These are phyloP conservation scores for Arthrobotrys sphaeroides DNA, from an alignment of 2,329 filamentous ascomycete species.

Conservation along the genomic window DNA sequence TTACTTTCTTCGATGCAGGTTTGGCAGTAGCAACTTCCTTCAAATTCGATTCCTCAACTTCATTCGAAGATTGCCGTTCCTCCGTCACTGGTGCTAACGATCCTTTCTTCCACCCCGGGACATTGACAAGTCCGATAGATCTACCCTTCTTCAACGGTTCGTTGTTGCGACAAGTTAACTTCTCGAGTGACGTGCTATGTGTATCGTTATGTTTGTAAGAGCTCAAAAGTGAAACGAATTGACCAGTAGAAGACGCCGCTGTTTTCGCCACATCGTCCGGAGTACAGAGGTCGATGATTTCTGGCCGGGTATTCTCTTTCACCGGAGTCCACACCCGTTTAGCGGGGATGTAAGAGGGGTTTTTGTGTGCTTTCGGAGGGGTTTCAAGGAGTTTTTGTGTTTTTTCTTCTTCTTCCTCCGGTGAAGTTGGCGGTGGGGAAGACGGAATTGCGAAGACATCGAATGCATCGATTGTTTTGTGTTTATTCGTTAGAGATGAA, in stretches of 20 bases:
- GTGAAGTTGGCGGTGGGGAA: slow-evolving; percentile 13
- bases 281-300: slow-evolving; percentile 44
- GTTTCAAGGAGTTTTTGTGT: slow-evolving; percentile 20
- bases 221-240: slow-evolving; percentile 21
- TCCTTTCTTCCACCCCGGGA: not conserved
- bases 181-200: not conserved
- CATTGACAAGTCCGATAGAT: slow-evolving; percentile 19
- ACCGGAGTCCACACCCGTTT: slow-evolving; percentile 43
- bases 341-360: slow-evolving; percentile 22
- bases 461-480: slow-evolving; percentile 12
- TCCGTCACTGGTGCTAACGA: not conserved
- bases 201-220: slow-evolving; percentile 22
- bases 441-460: slow-evolving; percentile 40
- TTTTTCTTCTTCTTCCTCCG: not conserved
- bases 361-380: slow-evolving; percentile 32
- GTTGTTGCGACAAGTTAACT: not conserved
- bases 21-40: not conserved
- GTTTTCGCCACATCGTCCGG: slow-evolving; percentile 28
- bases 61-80: not conserved
- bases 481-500: not conserved
- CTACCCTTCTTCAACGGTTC: slow-evolving; percentile 28
- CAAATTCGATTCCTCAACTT: not conserved
- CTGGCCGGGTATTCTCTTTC: slow-evolving; percentile 37
- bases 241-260: not conserved
- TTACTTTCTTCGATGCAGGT: slow-evolving; percentile 12